Base-by-base conservation (phyloP, 2,329 filamentous ascomycete genomes). In the Hymenoscyphus fructigenus region DNA sequence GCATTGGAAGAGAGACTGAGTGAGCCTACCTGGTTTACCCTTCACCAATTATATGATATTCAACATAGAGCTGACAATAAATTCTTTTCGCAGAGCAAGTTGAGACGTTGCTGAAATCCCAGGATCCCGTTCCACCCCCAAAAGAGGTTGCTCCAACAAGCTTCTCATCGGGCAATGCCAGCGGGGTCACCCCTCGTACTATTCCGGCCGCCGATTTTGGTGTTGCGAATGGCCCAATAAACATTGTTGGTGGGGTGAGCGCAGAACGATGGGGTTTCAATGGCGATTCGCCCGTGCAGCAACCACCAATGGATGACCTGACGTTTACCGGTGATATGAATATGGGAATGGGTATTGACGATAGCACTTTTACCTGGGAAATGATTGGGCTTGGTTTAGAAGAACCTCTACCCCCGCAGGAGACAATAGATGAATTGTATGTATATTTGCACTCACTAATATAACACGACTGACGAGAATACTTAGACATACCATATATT, bases 51-150 rank as follows among this genome's bases (percentile, higher is more conserved):
- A 44, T 29, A 38, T 47, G 36, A 12, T 9, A 17, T 38, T 17
- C 5, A 15, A 32, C 23, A 50, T 89, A 85, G 70, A 84, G 63
- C 69, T 67, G 59, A 66, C 36, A 60, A 50, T 15, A 28, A 34
- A 61, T 64, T 57, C 26, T 70, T 72, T 70, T 64, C 41, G 17
- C 72, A 96, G 92, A 94, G 77, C 93, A 97, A 83, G 93, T 98
- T 63, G 94, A 97, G 81, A 95, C 91, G 1, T 80, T 97, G 63
- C 81, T 97, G 66, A 96, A 94, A 79, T 91, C 87, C 5, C 90
- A 96, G 75, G 90, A 92, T 62, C 78, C 83, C 23, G 64, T 63
- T 12, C 63, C 66, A 60, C 5, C n/a, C 44, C 64, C 61, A 36
- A 65, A 68, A 61, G 71, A 72, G 57, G 59, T 64, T 36, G 38